Conservation (phyloP, 306 rosid genomes). For the Vigna angularis region DNA sequence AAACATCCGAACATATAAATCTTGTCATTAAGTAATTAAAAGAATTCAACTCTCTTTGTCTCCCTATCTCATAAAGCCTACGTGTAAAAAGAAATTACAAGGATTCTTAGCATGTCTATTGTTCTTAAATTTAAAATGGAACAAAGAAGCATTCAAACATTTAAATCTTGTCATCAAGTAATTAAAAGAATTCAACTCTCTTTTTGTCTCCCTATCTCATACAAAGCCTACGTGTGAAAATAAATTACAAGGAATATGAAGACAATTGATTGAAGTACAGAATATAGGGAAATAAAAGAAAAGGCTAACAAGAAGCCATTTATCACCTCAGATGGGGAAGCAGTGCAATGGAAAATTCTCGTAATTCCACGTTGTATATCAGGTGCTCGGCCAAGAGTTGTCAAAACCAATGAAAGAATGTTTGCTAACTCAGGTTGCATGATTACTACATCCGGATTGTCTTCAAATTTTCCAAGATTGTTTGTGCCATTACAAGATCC, state of each 20-base stretch:
- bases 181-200: constrained; percentile 29
- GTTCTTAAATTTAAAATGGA: no score
- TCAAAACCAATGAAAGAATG: constrained; percentile 78
- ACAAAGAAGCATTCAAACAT: no score
- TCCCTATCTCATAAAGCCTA: constrained; percentile 24
- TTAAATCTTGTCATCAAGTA: constrained; percentile 30
- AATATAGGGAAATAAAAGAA: constrained; percentile 31
- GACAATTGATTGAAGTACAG: constrained; percentile 28
- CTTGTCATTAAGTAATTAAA: background rate
- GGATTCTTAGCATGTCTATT: background rate
- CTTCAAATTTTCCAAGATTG: constrained; percentile 47
- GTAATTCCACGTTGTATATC: constrained; percentile 96
- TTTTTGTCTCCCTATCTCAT: constrained; percentile 37
- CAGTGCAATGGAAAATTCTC: constrained; percentile 84
- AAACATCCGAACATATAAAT: constrained; percentile 24
- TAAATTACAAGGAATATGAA: constrained; percentile 29
- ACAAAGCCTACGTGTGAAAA: background rate
- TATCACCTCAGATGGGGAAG: constrained; percentile 86
- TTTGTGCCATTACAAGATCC: constrained; percentile 63
- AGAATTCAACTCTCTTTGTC: constrained; percentile 29
- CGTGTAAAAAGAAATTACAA: constrained; percentile 7
- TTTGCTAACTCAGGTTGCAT: constrained; percentile 58
- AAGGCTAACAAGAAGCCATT: constrained; percentile 39
- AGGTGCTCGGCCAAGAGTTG: constrained; percentile 70
- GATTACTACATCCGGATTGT: constrained; percentile 52